These are phyloP conservation scores for Cinnamomum chago DNA, from an alignment of 164 flowering plant genomes.

Conservation along the genomic window DNA sequence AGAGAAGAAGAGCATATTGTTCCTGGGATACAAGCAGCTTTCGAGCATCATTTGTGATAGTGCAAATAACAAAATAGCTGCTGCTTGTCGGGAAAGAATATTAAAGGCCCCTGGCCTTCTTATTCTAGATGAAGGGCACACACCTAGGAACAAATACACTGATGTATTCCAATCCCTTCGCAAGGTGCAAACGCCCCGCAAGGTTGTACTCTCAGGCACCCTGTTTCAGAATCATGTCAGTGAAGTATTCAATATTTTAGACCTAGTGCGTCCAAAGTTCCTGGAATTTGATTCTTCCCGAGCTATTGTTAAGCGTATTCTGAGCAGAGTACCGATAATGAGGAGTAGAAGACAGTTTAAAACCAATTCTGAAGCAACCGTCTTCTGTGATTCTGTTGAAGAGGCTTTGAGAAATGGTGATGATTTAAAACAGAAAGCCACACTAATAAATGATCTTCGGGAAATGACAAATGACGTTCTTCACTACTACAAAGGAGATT, in stretches of 20 bases:
- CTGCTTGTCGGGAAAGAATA: constrained; percentile 54
- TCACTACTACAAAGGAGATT: constrained; percentile 86
- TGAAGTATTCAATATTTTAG: constrained; percentile 81
- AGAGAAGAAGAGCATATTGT: constrained; percentile 55
- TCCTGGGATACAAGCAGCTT: constrained; percentile 79
- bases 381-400: constrained; percentile 71
- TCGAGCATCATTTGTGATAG: constrained; percentile 51
- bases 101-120: constrained; percentile 62
- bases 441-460: constrained; percentile 71
- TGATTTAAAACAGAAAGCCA: constrained; percentile 43
- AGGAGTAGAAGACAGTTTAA: constrained; percentile 35
- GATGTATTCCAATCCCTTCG: constrained; percentile 61
- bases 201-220: constrained; percentile 90
- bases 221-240: constrained; percentile 84
- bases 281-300: constrained; percentile 43
- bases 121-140: constrained; percentile 94
- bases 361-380: constrained; percentile 24
- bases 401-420: constrained; percentile 61
- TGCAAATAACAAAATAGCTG: constrained; percentile 19
- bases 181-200: constrained; percentile 61
- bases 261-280: constrained; percentile 85
- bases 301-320: constrained; percentile 44
- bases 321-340: constrained; percentile 51
- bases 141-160: constrained; percentile 75
- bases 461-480: constrained; percentile 75